phyloP scores from a whole-genome alignment of 108 stramenopile species.

The Cyclotella baltica region DNA sequence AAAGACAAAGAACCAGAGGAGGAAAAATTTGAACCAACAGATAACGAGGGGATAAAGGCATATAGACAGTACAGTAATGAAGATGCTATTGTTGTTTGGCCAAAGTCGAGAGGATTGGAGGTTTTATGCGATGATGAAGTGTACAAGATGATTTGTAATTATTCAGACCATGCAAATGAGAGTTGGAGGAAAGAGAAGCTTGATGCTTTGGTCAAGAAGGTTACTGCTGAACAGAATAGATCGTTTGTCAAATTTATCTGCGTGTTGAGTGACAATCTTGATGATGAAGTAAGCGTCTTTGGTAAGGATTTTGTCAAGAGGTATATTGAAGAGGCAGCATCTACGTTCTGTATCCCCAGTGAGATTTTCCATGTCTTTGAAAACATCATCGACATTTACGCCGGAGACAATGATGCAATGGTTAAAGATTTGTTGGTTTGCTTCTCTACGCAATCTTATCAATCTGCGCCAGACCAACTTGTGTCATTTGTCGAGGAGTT shows the following conservation, averaged over 20 bases:
- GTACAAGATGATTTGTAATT: constrained; percentile 25
- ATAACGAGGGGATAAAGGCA: constrained; percentile 29
- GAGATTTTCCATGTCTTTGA: not conserved
- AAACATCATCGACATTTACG: constrained; percentile 7
- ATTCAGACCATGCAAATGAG: constrained; percentile 22
- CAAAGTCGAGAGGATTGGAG: constrained; percentile 30
- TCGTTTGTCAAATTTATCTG: not conserved
- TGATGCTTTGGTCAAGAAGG: constrained; percentile 1
- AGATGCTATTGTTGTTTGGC: constrained; percentile 46
- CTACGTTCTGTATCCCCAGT: too few species aligned
- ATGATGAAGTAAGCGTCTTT: constrained; percentile 4
- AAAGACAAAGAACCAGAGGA: constrained; percentile 22
- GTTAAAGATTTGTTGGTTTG: not conserved
- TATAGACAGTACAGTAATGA: constrained; percentile 29
- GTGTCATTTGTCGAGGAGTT: not conserved
- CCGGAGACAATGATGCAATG: not conserved
- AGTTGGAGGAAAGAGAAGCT: constrained; percentile 21
- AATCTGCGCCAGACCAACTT: not conserved
- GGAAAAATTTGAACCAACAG: constrained; percentile 33
- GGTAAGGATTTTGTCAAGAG: not conserved
- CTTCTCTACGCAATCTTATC: not conserved
- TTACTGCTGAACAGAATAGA: not conserved
- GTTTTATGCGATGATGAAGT: constrained; percentile 14
- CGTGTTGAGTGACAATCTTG: not conserved
- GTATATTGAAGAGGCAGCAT: not conserved